Conservation (phyloP, 345 rosid genomes). For the Hypericum androsaemum region DNA sequence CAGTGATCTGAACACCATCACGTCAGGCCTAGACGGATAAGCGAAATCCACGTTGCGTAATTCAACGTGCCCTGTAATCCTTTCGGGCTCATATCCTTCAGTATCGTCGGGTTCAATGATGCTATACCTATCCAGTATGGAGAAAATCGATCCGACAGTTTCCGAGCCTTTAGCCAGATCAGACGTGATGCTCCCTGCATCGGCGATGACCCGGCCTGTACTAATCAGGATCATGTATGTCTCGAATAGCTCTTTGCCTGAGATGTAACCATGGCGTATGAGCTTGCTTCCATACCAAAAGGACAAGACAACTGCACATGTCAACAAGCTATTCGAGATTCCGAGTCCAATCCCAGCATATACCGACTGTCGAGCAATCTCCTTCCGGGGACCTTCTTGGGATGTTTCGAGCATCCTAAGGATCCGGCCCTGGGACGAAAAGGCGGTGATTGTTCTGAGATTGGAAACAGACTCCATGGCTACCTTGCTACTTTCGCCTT, state of each 20-base stretch:
- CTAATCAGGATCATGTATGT: slow-evolving; percentile 22
- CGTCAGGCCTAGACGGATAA: slow-evolving; percentile 26
- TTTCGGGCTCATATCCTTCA: slow-evolving; percentile 9
- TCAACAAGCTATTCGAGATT: slow-evolving; percentile 15
- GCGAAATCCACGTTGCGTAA: slow-evolving; percentile 22
- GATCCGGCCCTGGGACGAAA: slow-evolving; percentile 22
- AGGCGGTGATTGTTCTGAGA: slow-evolving; percentile 27
- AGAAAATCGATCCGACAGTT: slow-evolving; percentile 18
- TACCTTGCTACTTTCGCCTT: slow-evolving; percentile 19
- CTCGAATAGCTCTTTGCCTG: slow-evolving; percentile 21
- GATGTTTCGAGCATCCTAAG: slow-evolving; percentile 15
- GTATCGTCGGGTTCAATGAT: slow-evolving; percentile 23
- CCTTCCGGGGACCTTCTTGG: slow-evolving; percentile 13
- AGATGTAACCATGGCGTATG: slow-evolving; percentile 4
- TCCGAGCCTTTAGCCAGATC: slow-evolving; percentile 23
- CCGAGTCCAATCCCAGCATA: slow-evolving; percentile 22
- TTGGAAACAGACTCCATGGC: slow-evolving; percentile 29
- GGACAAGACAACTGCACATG: slow-evolving; percentile 13
- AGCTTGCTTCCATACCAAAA: slow-evolving; percentile 33
- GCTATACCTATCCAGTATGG: slow-evolving; percentile 18
- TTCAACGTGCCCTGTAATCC: slow-evolving; percentile 20
- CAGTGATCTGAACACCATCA: slow-evolving; percentile 18
- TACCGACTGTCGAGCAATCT: slow-evolving; percentile 26
- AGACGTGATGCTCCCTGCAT: slow-evolving; percentile 29
- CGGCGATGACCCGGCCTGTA: slow-evolving; percentile 25